A percentile compares a stretch with the other conserved stretches of the same genome.
These are phyloP conservation scores for Xanthoparmelia taractica DNA, from an alignment of 495 filamentous ascomycete species.

Conservation along the genomic window DNA sequence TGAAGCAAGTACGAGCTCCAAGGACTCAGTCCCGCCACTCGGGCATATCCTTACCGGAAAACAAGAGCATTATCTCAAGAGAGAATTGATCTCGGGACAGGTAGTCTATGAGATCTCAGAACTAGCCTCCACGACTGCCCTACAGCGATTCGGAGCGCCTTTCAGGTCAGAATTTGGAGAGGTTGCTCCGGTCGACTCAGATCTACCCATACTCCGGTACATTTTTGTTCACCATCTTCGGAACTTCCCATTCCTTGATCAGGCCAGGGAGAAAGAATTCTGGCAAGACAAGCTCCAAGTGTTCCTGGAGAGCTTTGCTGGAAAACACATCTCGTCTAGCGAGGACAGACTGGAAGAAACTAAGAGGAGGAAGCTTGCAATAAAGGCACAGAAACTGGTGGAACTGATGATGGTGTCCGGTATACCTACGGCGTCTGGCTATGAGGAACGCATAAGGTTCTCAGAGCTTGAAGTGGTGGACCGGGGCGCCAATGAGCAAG, in stretches of 20 bases:
- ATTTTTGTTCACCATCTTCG: conserved; percentile 98
- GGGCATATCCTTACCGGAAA: conserved; percentile 74
- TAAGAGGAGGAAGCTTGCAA: conserved; percentile 82
- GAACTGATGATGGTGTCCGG: conserved; percentile 99
- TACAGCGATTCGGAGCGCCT: conserved; percentile 90
- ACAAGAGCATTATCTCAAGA: conserved; percentile 97
- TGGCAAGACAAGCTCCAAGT: conserved; percentile 98
- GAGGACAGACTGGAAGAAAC: conserved; percentile 95
- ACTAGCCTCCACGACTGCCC: conserved; percentile 85
- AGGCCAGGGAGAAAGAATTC: conserved; percentile 95
- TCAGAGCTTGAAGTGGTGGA: conserved; percentile 96
- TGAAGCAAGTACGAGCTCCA: conserved; percentile 7
- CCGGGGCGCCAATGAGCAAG: conserved; percentile 81
- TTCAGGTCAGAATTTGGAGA: conserved; percentile 90
- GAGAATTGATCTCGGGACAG: conserved; percentile 86
- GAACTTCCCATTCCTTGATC: conserved; percentile 94
- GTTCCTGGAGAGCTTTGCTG: conserved; percentile 96
- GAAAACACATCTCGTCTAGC: conserved; percentile 92
- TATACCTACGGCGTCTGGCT: conserved; percentile 89
- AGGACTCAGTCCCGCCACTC: conserved; percentile 33
- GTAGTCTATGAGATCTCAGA: conserved; percentile 83
- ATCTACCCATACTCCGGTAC: conserved; percentile 87
- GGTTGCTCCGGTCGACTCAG: conserved; percentile 85
- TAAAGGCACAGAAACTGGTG: conserved; percentile 89
- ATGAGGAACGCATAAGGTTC: conserved; percentile 93